These are phyloP conservation scores for Serendipita sp. DNA, from an alignment of 768 basidiomycete genomes.

Conservation along the genomic window DNA sequence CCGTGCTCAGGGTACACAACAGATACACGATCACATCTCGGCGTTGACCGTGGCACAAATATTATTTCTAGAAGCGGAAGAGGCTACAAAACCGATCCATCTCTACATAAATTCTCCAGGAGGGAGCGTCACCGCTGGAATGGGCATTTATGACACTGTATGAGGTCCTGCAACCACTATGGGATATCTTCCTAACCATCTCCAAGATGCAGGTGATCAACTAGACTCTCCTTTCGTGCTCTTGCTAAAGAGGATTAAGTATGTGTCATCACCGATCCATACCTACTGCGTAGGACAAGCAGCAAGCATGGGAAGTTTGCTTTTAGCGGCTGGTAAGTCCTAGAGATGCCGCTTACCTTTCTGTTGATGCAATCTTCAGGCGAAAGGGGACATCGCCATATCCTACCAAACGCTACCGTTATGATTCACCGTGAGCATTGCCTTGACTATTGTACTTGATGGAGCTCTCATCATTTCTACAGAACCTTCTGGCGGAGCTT, in stretches of 20 bases:
- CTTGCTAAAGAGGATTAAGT: constrained; percentile 28
- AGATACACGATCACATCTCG: constrained; percentile 86
- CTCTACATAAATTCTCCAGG: constrained; percentile 96
- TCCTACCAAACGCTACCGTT: constrained; percentile 83
- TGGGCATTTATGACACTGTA: constrained; percentile 97
- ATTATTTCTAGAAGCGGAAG: constrained; percentile 91
- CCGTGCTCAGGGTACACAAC: constrained; percentile 1
- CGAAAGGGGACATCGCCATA: constrained; percentile 79
- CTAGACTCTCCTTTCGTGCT: background rate
- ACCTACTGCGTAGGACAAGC: constrained; percentile 95
- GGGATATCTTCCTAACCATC: background rate
- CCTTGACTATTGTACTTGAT: constrained; percentile 10
- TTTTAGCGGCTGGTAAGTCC: constrained; percentile 59
- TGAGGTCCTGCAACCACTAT: constrained; percentile 14
- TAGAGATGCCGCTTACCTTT: background rate
- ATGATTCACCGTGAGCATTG: constrained; percentile 59
- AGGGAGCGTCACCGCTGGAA: constrained; percentile 85
- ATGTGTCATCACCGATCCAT: constrained; percentile 87
- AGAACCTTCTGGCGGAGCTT: constrained; percentile 95
- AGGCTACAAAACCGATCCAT: constrained; percentile 85
- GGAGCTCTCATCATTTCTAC: constrained; percentile 11
- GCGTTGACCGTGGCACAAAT: constrained; percentile 82
- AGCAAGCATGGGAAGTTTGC: constrained; percentile 87
- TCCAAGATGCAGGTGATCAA: constrained; percentile 51
- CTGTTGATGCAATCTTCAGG: constrained; percentile 23